These are phyloP conservation scores for Petunia secreta DNA, from an alignment of 257 asterid species.

Conservation along the genomic window DNA sequence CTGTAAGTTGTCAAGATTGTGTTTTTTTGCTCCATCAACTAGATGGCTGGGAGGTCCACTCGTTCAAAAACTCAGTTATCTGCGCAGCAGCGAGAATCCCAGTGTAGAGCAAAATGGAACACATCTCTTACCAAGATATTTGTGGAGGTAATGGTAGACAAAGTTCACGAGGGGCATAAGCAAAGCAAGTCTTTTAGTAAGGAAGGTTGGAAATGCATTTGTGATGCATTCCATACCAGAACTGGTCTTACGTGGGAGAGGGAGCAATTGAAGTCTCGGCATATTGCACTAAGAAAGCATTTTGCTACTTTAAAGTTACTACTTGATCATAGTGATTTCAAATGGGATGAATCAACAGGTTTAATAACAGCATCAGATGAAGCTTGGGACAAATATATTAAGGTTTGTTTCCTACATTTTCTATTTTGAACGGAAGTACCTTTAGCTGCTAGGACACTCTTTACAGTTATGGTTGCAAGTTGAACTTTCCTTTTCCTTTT, in stretches of 20 bases:
- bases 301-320: constrained; percentile 49
- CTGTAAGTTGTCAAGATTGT: constrained; percentile 11
- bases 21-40: constrained; percentile 30
- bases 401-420: constrained; percentile 41
- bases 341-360: constrained; percentile 72
- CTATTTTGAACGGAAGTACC: not conserved
- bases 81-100: constrained; percentile 56
- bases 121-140: constrained; percentile 55
- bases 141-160: constrained; percentile 70
- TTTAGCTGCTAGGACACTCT: constrained; percentile 12
- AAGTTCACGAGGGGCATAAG: constrained; percentile 62
- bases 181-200: constrained; percentile 65
- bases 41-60: constrained; percentile 72
- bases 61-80: constrained; percentile 51
- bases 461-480: constrained; percentile 5
- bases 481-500: constrained; percentile 1
- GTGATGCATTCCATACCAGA: constrained; percentile 66
- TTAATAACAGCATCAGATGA: constrained; percentile 59
- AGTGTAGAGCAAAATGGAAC: constrained; percentile 86
- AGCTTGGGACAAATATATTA: constrained; percentile 70
- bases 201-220: constrained; percentile 75
- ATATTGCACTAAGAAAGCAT: constrained; percentile 67
- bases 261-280: constrained; percentile 76
- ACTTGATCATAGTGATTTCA: constrained; percentile 59
- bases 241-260: constrained; percentile 76